Evolutionary conservation across 2,329 filamentous ascomycete species (phyloP), one percentile per base, ranked within the genome.

Genomic region (Neopestalotiopsis sp.): DNA sequence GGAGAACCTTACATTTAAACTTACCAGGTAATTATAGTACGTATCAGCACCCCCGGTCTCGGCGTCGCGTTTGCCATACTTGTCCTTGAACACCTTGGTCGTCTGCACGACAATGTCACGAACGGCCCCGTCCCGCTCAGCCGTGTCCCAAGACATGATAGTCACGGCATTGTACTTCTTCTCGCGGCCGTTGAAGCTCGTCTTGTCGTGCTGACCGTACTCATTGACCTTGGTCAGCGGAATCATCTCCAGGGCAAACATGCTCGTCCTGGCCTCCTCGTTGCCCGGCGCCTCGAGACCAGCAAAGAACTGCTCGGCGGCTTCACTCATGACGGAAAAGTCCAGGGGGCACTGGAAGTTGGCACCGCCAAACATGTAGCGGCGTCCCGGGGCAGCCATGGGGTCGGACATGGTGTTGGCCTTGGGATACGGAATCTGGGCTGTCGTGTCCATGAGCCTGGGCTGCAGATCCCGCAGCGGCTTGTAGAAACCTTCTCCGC

Each of bases 301-400:
- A 20, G 10, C n/a, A 32, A 42, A 64, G 40, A 28, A 64, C 61
- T 64, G 34, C 40, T 64, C 61, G 9, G 61, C 61, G 6, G 61
- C 61, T 7, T 64, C 61, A 5, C 40, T 64, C 38, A 78, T 72
- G 63, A 82, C 81, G 0, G 70, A 70, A 7, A 73, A 73, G 24
- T 76, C 76, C 28, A 86, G 72, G 0, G 85, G 83, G 38, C 83
- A 77, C 9, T 79, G 78, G 70, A 82, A 82, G 67, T 82, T 84
- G 12, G 82, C 76, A 0, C 83, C 83, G 65, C 84, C 83, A 74
- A 7, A 77, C 71, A 66, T 78, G 80, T 5, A 81, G 77, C 59
- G 77, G 78, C 2, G 82, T 78, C n/a, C 80, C 75, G 0, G 76
- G 77, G 40, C 28, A 12, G 61, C 12, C 80, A 78, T 53, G 78